Base-by-base conservation (phyloP, 805 yeast species). In the Saccharomycopsis fodiens region DNA sequence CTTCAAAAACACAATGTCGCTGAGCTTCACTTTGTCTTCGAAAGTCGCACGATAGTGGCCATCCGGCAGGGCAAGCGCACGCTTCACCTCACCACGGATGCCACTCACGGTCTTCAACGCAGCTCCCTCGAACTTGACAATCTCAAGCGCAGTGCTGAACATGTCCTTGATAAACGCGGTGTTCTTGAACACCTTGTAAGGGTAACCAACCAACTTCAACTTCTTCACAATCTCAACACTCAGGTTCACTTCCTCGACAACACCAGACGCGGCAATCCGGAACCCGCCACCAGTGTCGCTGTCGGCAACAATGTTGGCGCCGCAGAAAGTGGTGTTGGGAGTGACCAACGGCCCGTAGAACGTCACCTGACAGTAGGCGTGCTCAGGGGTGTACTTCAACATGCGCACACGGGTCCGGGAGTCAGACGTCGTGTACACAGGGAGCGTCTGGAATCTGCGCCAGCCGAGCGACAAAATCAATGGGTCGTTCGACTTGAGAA, bases 321-420 rank as follows among this genome's bases (percentile, higher is more conserved):
- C 97, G 65, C 96, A 91, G 63, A 93, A 94, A 1, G 97, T 94
- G 0, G 98, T 91, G 60, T 91, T 91, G 35, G 98, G 98, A 1
- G 97, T 87, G 42, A 91, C 96, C 45, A 93, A 72, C 10, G 99
- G 99, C 1, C 98, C 98, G 59, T 88, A 93, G 64, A 93, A 88
- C 27, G 96, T 83, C 1, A 96, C 97, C 60, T 82, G 80, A 72
- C 98, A 93, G 62, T 84, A 91, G 20, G 96, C 86, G 64, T 93
- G 99, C 60, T 93, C 99, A 5, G 98, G 98, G 0, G 98, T 93
- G 62, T 93, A 93, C 61, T 93, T 93, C 66, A 93, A 74, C 96
- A 93, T 86, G 68, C 98, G 82, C 59, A 89, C 91, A 70, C 99
- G 78, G 12, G 99, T 93, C 67, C 99, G 76, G 4, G 98, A 93